Base-by-base conservation (phyloP, 2,329 filamentous ascomycete genomes). In the Chaetomium strumarium region DNA sequence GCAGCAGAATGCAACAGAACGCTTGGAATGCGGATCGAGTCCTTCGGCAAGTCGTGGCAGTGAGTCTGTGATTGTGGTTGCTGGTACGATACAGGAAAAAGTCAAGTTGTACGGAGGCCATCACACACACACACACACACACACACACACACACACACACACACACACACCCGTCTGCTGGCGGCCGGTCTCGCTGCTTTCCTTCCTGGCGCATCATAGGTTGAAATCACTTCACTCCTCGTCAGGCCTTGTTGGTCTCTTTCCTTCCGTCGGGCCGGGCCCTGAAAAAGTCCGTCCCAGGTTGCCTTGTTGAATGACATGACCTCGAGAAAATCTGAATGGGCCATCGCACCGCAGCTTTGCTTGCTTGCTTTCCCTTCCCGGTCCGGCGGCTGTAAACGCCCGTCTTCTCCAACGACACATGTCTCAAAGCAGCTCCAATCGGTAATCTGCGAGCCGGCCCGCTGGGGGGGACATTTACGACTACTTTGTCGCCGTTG, bases 361-460 rank as follows among this genome's bases (percentile, higher is more conserved):
- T n/a, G n/a, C n/a, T n/a, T 37, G 45, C 43, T 13, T 33, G 24
- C 46, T 45, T 48, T 44, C 50, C 51, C 46, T 45, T 48, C 41
- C 50, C 51, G 52, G 47, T 41, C 39, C 24, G n/a, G 24, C 55
- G 55, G 43, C 49, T 59, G 57, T 55, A 46, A 37, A 53, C 38
- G 50, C 51, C 52, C 52, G 55, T 30, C 51, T 40, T 40, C 17
- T 42, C 19, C 24, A 37, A 29, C 12, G 51, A 56, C 56, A 54
- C 44, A 38, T 52, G 53, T 56, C 37, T 49, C 45, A 51, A 51
- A 53, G 41, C 51, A 37, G 48, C 47, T 31, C 53, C 55, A 55
- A 55, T 56, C 48, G 42, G 52, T 49, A 31, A 31, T 33, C 30
- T 31, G 30, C 29, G 16, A 36, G 29, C 19, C 29, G 53, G 46